These are phyloP conservation scores for Lichtheimia ramosa DNA, from an alignment of 371 early-diverging fungal genomes.

Conservation along the genomic window DNA sequence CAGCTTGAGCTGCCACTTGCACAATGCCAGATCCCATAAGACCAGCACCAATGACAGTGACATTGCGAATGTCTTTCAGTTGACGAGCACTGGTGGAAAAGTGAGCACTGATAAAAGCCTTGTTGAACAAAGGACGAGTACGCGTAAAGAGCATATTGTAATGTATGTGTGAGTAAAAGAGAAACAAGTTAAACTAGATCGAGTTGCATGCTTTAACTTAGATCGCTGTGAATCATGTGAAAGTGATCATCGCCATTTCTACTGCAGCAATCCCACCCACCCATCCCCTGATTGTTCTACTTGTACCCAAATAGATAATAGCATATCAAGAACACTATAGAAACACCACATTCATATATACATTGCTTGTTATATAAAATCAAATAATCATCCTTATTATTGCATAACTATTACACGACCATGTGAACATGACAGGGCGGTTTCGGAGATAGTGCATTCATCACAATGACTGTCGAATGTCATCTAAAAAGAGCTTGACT, in stretches of 20 bases:
- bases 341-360: too few species aligned
- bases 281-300: too few species aligned
- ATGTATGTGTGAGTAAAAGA: not conserved
- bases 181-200: not conserved
- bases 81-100: conserved; percentile 25
- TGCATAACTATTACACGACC: too few species aligned
- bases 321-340: too few species aligned
- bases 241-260: not conserved
- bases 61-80: conserved; percentile 49
- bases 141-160: not conserved
- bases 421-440: too few species aligned
- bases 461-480: conserved; percentile 7
- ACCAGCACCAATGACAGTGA: conserved; percentile 80
- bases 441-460: not conserved
- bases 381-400: too few species aligned
- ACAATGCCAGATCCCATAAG: conserved; percentile 96
- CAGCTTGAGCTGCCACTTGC: conserved; percentile 89
- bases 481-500: conserved; percentile 47
- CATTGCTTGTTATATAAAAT: too few species aligned
- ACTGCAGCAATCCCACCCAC: too few species aligned
- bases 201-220: too few species aligned
- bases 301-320: too few species aligned
- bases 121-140: not conserved
- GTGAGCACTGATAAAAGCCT: not conserved
- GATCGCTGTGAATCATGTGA: not conserved